These are phyloP conservation scores for Trifolium pratense DNA, from an alignment of 306 rosid genomes.

Conservation along the genomic window DNA sequence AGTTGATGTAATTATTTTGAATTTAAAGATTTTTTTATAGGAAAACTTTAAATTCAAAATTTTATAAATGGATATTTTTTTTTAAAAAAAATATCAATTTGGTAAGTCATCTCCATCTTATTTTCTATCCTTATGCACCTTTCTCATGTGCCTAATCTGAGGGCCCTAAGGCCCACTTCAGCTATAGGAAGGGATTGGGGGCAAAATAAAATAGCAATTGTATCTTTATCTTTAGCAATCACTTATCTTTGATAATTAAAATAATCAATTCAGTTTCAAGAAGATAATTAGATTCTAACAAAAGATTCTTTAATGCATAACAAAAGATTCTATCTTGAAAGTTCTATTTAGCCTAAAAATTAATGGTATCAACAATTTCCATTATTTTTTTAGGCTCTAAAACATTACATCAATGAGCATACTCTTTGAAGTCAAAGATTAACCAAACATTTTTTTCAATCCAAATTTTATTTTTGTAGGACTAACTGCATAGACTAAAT, in stretches of 20 bases:
- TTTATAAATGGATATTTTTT: too few relatives aligned
- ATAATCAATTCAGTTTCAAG: too few relatives aligned
- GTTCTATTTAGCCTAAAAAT: constrained; percentile 7
- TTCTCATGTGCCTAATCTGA: constrained; percentile 32
- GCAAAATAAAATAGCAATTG: not conserved
- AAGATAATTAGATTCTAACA: too few relatives aligned
- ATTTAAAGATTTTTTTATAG: not conserved
- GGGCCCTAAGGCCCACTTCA: constrained; percentile 7
- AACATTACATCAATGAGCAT: not conserved
- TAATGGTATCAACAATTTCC: constrained; percentile 27
- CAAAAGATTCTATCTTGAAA: constrained; percentile 31
- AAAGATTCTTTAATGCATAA: not conserved
- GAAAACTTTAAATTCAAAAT: too few relatives aligned
- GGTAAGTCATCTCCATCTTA: not conserved
- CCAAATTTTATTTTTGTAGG: too few relatives aligned
- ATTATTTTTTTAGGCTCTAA: too few relatives aligned
- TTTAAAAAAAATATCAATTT: not conserved
- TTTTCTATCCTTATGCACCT: not conserved
- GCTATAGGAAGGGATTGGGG: not conserved
- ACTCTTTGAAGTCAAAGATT: too few relatives aligned
- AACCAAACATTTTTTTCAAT: too few relatives aligned
- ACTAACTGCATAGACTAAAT: too few relatives aligned
- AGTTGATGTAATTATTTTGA: not conserved
- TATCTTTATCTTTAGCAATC: not conserved
- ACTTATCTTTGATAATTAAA: too few relatives aligned